Base-by-base conservation (phyloP, 2,329 filamentous ascomycete species). In the Alternaria sp. region DNA sequence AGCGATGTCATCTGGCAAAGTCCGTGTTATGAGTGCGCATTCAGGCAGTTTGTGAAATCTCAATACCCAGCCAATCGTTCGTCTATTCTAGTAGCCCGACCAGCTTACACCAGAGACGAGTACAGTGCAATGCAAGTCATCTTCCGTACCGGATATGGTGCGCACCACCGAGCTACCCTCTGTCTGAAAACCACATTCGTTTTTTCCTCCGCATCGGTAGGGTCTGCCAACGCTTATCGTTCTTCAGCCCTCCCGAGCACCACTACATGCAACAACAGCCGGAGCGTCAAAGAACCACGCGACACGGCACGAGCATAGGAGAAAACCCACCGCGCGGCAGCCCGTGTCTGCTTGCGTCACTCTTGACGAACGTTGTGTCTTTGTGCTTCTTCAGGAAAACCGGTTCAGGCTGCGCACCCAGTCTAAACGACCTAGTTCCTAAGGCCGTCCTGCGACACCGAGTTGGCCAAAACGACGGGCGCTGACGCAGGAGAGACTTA, bases 101-200 rank as follows among this genome's bases (percentile, higher is more conserved):
- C 45, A 52, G 46, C 57, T 52, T 54, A 46, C 51, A 58, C n/a
- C 41, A 36, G 44, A 38, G 32, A 41, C 32, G 25, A 64, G 14
- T 48, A 46, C 41, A 50, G 51, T 18, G 54, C 55, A 54, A 54
- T 64, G 64, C 62, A 64, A 67, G 57, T 63, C 63, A 65, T 64
- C 43, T 46, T 60, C 57, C 64, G 64, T 43, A 44, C 60, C 57
- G 48, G 46, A 60, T 60, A 50, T 43, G 61, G 62, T 57, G 61
- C 44, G 36, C 50, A 54, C 40, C 49, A 57, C 51, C 60, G 54
- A 51, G 38, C 54, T 50, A 34, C 20, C 28, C 50, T 56, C 58
- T 46, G 43, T 43, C 53, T 49, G 50, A 60, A 56, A 54, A 36
- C 28, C 40, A 40, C 40, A 49, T 50, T 36, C 36, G 34, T 60